Percentiles rank a stretch among this genome's conserved stretches.
These are phyloP conservation scores for Zygoascus bituminiphila DNA, from an alignment of 805 yeast genomes.

Conservation along the genomic window DNA sequence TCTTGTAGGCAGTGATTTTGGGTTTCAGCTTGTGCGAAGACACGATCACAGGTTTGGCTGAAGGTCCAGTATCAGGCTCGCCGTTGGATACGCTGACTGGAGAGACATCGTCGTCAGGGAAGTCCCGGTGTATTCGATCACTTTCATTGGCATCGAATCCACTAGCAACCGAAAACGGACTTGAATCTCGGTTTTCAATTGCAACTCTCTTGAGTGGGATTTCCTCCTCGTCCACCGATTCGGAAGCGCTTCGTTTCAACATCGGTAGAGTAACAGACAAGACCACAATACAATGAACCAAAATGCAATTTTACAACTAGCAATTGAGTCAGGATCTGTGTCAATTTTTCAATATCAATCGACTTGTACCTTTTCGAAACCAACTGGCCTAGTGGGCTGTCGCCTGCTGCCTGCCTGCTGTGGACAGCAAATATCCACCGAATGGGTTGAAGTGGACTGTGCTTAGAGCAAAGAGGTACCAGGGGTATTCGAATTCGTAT, in stretches of 20 bases:
- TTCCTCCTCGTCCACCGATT: constrained; percentile 7
- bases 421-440: too few relatives aligned
- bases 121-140: not conserved
- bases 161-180: constrained; percentile 7
- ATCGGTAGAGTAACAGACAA: too few relatives aligned
- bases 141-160: constrained; percentile 8
- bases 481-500: too few relatives aligned
- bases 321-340: too few relatives aligned
- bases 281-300: too few relatives aligned
- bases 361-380: too few relatives aligned
- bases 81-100: not conserved
- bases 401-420: too few relatives aligned
- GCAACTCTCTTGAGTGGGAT: constrained; percentile 9
- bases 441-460: too few relatives aligned
- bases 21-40: not conserved
- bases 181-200: constrained; percentile 7
- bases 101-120: not conserved
- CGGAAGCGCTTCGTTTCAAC: constrained; percentile 7
- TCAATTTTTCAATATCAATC: too few relatives aligned
- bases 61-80: not conserved
- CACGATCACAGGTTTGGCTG: not conserved
- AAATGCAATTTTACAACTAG: too few relatives aligned
- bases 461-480: too few relatives aligned
- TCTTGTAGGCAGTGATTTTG: not conserved
- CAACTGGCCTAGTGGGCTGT: too few relatives aligned